These are phyloP conservation scores for Borovskyia barvae DNA, from an alignment of 208 protist species.

Conservation along the genomic window DNA sequence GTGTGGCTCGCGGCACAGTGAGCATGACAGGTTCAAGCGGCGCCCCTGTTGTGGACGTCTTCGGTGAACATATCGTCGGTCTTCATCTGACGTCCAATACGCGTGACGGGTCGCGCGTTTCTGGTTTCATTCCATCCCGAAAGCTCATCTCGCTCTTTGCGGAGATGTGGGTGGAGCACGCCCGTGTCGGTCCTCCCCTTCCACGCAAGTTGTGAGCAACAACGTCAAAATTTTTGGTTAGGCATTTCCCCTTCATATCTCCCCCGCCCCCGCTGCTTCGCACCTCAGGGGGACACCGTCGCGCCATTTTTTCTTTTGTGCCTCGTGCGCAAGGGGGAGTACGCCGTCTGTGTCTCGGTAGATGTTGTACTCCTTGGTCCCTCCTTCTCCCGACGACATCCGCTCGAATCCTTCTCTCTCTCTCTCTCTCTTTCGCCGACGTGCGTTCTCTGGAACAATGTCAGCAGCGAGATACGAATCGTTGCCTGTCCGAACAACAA, in stretches of 20 bases:
- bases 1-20: slow-evolving; percentile 68
- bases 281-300: too few relatives aligned
- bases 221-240: not conserved
- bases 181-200: slow-evolving; percentile 6
- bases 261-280: not conserved
- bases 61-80: slow-evolving; percentile 76
- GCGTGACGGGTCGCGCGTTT: slow-evolving; percentile 72
- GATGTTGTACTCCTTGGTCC: too few relatives aligned
- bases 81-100: slow-evolving; percentile 86
- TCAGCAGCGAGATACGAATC: too few relatives aligned
- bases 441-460: too few relatives aligned
- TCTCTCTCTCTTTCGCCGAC: too few relatives aligned
- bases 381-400: too few relatives aligned
- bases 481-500: too few relatives aligned
- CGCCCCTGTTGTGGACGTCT: slow-evolving; percentile 78
- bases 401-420: too few relatives aligned
- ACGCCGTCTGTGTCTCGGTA: not conserved
- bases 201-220: not conserved
- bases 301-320: not conserved
- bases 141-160: slow-evolving; percentile 67
- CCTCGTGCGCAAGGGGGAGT: not conserved
- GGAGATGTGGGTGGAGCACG: slow-evolving; percentile 62
- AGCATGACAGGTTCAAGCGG: slow-evolving; percentile 82
- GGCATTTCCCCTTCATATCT: not conserved
- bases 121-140: slow-evolving; percentile 70